Conservation (phyloP, 2,329 filamentous ascomycete species). For the Colletotrichum cordylinicola region DNA sequence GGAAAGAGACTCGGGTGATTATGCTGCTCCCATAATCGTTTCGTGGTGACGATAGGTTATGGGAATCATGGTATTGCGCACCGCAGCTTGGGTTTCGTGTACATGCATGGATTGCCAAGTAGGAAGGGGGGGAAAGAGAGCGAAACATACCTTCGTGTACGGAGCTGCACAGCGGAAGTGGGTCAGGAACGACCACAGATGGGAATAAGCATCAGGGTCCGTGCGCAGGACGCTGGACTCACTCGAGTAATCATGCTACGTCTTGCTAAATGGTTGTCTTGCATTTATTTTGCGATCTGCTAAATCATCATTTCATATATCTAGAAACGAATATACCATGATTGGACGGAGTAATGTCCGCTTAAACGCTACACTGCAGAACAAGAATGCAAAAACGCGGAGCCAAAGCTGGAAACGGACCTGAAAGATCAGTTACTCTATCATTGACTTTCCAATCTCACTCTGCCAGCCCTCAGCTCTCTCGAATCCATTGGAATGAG, state of each 20-base stretch:
- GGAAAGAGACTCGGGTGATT: background rate
- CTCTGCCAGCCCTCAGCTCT: slow-evolving; percentile 80
- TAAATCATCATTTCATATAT: background rate
- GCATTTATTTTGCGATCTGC: background rate
- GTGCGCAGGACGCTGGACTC: background rate
- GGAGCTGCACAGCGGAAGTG: background rate
- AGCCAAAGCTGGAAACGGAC: background rate
- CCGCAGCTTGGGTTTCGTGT: slow-evolving; percentile 8
- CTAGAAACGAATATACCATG: background rate
- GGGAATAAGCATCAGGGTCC: background rate
- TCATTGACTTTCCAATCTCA: slow-evolving; percentile 85
- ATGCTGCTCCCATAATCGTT: background rate
- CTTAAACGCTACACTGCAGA: background rate
- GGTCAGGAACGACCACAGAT: no score
- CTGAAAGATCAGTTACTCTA: slow-evolving; percentile 28
- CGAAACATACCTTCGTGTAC: background rate
- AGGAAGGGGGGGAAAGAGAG: background rate
- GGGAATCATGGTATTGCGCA: slow-evolving; percentile 4
- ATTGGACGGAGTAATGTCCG: background rate
- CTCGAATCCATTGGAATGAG: slow-evolving; percentile 79
- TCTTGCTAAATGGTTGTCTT: background rate
- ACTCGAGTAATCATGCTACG: background rate
- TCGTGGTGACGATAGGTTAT: background rate
- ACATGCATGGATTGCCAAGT: background rate
- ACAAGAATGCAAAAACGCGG: background rate